phyloP scores from a whole-genome alignment of 306 rosid species.

The Quercus rubra region DNA sequence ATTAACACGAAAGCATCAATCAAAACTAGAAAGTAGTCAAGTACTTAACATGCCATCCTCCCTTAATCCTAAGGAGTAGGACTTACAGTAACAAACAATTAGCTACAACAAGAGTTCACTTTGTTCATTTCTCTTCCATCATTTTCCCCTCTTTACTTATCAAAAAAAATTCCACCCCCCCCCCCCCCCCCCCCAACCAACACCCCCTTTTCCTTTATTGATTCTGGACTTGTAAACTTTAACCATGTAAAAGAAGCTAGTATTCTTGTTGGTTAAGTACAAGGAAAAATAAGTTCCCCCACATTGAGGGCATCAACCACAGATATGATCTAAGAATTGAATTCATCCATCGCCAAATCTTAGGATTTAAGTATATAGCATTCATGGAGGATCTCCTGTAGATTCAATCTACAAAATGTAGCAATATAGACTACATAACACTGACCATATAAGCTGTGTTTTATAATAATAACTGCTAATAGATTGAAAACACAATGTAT shows the following conservation, averaged over 20 bases:
- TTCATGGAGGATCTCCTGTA: background rate
- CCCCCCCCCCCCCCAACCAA: too few relatives aligned
- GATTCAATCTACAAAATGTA: background rate
- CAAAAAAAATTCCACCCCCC: too few relatives aligned
- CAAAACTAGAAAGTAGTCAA: background rate
- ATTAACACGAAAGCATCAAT: constrained; percentile 16
- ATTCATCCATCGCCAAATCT: background rate
- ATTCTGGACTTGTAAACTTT: background rate
- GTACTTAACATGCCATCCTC: background rate
- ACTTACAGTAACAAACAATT: background rate
- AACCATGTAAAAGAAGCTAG: background rate
- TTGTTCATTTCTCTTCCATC: background rate
- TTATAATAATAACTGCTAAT: background rate
- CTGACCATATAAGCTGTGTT: background rate
- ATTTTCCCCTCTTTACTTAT: background rate
- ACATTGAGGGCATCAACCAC: background rate
- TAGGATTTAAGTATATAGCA: background rate
- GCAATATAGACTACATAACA: background rate
- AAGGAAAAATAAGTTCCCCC: background rate
- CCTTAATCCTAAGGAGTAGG: background rate
- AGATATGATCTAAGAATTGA: background rate
- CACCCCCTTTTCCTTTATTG: background rate
- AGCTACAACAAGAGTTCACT: background rate
- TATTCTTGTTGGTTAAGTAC: background rate
- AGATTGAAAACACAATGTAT: background rate